Evolutionary conservation across 2,329 filamentous ascomycete species (phyloP).

Genomic region (Xylaria sp.): DNA sequence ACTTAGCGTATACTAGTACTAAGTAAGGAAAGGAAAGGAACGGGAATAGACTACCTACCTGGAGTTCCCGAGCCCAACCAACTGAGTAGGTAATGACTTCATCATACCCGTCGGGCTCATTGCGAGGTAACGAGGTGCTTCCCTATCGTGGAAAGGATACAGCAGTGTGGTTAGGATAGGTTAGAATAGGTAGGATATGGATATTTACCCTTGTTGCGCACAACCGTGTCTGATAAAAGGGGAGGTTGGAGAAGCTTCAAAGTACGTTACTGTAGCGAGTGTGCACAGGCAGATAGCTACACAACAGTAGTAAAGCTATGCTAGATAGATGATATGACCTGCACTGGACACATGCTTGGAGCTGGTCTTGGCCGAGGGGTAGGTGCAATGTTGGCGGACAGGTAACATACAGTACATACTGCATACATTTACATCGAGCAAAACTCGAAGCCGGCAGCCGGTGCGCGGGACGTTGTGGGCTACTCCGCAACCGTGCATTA

Average conservation of each 20-base stretch:
- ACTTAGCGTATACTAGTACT: no score
- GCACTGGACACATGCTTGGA: constrained; percentile 11
- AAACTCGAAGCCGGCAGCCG: constrained; percentile 13
- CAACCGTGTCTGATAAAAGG: not conserved
- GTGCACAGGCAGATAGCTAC: not conserved
- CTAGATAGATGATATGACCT: constrained; percentile 12
- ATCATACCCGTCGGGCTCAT: no score
- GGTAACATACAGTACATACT: no score
- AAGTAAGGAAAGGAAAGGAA: not conserved
- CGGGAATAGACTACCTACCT: no score
- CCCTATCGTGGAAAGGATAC: not conserved
- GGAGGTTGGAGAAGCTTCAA: constrained; percentile 9
- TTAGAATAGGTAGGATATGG: not conserved
- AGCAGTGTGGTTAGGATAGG: not conserved
- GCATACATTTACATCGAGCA: no score
- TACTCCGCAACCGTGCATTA: constrained; percentile 19
- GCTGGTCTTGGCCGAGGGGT: not conserved
- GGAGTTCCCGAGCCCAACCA: no score
- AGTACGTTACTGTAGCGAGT: not conserved
- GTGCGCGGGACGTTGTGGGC: constrained; percentile 20
- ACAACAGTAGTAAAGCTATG: not conserved
- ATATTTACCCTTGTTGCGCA: constrained; percentile 4
- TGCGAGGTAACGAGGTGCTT: not conserved
- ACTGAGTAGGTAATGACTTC: no score
- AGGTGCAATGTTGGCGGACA: not conserved